Conservation (phyloP, 2,329 filamentous ascomycete species). For the Sporothrix variecibatus region DNA sequence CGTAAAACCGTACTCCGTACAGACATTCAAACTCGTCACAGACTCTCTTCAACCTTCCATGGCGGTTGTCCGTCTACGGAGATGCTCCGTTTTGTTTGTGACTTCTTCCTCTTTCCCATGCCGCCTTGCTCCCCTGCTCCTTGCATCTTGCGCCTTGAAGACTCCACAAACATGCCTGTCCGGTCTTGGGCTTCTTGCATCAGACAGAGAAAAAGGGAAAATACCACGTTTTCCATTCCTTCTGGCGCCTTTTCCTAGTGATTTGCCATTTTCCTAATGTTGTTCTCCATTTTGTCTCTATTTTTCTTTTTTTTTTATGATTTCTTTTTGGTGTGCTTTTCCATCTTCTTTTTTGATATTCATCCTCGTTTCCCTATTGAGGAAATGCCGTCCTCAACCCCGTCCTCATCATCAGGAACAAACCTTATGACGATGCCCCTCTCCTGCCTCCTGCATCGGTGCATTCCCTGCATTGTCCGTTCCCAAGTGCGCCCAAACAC, state of each 20-base stretch:
- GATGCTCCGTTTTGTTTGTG: background rate
- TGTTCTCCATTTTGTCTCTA: background rate
- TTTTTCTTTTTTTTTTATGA: background rate
- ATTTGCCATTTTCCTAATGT: background rate
- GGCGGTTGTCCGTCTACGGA: background rate
- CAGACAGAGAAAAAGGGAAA: background rate
- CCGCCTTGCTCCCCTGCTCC: background rate
- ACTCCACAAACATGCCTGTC: background rate
- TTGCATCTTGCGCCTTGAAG: background rate
- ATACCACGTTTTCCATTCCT: slow-evolving; percentile 4
- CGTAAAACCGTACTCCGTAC: background rate
- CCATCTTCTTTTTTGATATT: background rate
- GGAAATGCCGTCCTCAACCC: background rate
- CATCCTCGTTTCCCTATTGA: background rate
- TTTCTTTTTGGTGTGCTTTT: slow-evolving; percentile 6
- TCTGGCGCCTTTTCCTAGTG: background rate
- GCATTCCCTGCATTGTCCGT: background rate
- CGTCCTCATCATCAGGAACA: background rate
- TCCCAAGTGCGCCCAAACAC: background rate
- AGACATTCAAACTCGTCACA: background rate
- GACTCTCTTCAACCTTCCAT: background rate
- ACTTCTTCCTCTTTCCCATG: no score
- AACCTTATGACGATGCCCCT: background rate
- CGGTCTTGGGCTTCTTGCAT: background rate
- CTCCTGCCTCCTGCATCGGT: background rate